phyloP scores from a whole-genome alignment of 768 basidiomycete species.

The Mycena vitilis region DNA sequence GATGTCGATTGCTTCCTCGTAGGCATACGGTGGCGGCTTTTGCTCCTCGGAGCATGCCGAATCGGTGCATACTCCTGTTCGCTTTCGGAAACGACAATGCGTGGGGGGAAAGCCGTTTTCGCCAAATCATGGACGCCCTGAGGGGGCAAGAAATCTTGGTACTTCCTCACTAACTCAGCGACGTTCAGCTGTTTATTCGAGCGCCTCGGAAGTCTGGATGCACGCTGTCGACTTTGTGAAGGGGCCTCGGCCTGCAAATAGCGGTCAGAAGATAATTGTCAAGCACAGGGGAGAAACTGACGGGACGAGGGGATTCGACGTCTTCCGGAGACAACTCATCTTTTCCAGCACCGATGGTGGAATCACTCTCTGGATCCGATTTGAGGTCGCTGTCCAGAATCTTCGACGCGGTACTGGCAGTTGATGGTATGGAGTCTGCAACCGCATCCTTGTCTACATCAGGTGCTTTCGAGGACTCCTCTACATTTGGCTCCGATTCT shows the following conservation, averaged over 20 bases:
- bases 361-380: conserved; percentile 84
- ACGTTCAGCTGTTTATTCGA: conserved; percentile 71
- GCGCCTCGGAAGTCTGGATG: conserved; percentile 75
- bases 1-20: conserved; percentile 73
- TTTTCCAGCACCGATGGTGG: conserved; percentile 77
- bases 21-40: conserved; percentile 62
- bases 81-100: conserved; percentile 77
- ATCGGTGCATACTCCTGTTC: conserved; percentile 72
- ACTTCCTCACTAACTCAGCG: conserved; percentile 86
- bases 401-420: conserved; percentile 26
- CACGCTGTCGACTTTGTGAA: conserved; percentile 41
- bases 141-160: conserved; percentile 81
- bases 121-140: conserved; percentile 79
- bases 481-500: conserved; percentile 53
- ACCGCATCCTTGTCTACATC: conserved; percentile 2
- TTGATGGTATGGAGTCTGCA: conserved; percentile 4
- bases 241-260: conserved; percentile 39
- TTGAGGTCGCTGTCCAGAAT: conserved; percentile 41
- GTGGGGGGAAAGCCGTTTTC: conserved; percentile 75
- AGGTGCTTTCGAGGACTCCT: conserved; percentile 26
- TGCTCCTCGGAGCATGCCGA: conserved; percentile 58
- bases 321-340: conserved; percentile 43
- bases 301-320: conserved; percentile 39
- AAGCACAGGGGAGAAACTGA: conserved; percentile 35
- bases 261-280: conserved; percentile 18